phyloP scores from a whole-genome alignment of 306 rosid genomes.

The Quercus glauca region DNA sequence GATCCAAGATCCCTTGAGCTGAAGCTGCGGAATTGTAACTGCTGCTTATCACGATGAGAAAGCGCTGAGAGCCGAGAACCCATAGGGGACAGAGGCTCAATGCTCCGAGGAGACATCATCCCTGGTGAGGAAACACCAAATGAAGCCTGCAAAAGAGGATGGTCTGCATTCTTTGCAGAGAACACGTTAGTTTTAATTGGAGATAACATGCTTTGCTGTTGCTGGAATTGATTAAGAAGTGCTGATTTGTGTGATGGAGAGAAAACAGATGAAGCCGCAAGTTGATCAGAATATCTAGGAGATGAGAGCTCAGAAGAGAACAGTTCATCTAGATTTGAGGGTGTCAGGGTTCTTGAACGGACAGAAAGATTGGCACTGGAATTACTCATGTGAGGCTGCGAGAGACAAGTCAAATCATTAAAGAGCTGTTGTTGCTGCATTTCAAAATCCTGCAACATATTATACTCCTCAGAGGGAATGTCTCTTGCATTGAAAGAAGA shows the following conservation, averaged over 20 bases:
- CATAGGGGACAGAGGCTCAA: constrained; percentile 80
- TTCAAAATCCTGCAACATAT: constrained; percentile 52
- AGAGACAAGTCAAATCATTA: constrained; percentile 61
- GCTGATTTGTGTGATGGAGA: constrained; percentile 83
- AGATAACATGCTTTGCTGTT: constrained; percentile 63
- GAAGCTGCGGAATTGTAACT: constrained; percentile 61
- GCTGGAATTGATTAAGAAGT: constrained; percentile 73
- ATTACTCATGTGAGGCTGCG: constrained; percentile 48
- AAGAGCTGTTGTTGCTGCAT: constrained; percentile 59
- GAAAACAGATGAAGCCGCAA: constrained; percentile 43
- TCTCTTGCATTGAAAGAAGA: constrained; percentile 82
- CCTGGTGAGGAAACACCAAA: constrained; percentile 77
- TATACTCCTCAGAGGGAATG: constrained; percentile 48
- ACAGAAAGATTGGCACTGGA: constrained; percentile 48
- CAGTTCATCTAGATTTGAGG: constrained; percentile 79
- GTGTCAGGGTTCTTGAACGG: constrained; percentile 62
- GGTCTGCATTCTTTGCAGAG: constrained; percentile 68
- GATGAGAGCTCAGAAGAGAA: constrained; percentile 79
- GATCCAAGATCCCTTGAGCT: constrained; percentile 72
- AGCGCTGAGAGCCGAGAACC: constrained; percentile 50
- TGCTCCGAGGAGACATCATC: constrained; percentile 79
- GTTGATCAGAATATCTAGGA: constrained; percentile 69
- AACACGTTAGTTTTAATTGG: constrained; percentile 68
- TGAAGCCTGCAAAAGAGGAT: constrained; percentile 58
- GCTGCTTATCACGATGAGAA: constrained; percentile 65